A percentile compares a stretch with the other conserved stretches of the same genome.
Conservation (phyloP, 2,329 filamentous ascomycete species). For the Aspergillus fijiensis region DNA sequence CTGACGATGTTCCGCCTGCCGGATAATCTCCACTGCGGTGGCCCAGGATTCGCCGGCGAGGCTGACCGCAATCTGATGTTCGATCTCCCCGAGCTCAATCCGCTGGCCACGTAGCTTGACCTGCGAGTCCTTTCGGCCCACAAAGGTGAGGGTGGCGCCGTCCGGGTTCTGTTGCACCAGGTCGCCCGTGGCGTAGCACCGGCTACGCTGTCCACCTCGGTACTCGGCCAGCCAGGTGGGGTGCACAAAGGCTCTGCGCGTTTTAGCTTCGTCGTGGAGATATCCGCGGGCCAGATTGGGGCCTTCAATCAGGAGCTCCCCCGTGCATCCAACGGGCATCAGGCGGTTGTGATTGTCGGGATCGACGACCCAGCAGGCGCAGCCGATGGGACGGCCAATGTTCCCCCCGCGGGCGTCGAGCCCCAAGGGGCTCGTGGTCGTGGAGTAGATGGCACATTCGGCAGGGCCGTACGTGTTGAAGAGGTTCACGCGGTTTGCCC, state of each 20-base stretch:
- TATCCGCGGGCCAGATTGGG: slow-evolving; percentile 3
- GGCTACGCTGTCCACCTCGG: background rate
- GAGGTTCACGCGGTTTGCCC: background rate
- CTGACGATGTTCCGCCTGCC: too few species aligned
- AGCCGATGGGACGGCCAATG: background rate
- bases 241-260: background rate
- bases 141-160: background rate
- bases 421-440: background rate
- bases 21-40: too few species aligned
- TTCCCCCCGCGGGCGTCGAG: background rate
- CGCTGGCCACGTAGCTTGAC: background rate
- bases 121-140: background rate
- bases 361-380: background rate
- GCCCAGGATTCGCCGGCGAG: too few species aligned
- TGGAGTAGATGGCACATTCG: background rate
- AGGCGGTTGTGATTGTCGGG: background rate
- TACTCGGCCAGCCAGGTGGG: background rate
- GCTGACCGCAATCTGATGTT: background rate
- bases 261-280: background rate
- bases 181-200: background rate
- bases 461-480: slow-evolving; percentile 1
- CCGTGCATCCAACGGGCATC: background rate
- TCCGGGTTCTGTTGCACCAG: background rate
- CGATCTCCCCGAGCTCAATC: background rate
- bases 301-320: slow-evolving; percentile 6